Evolutionary conservation across 345 rosid genomes (phyloP).

Genomic region (Psidium guajava): DNA sequence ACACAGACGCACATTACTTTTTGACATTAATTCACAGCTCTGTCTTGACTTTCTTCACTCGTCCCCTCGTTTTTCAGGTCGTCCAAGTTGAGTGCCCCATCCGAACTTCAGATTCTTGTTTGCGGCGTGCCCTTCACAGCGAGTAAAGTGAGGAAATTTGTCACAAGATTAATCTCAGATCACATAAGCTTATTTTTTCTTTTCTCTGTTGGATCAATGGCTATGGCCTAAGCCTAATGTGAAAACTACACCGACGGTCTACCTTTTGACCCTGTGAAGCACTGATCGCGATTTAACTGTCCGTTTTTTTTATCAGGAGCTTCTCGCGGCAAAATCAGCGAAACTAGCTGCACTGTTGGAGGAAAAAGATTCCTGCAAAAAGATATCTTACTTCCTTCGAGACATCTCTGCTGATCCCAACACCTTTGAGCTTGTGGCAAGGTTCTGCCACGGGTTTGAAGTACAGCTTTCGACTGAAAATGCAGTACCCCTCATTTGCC

Average conservation of each 20-base stretch:
- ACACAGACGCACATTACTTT: not conserved
- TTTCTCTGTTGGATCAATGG: not conserved
- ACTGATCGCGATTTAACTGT: not conserved
- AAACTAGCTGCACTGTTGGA: conserved; percentile 40
- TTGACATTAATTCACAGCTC: not conserved
- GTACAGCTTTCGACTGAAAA: conserved; percentile 37
- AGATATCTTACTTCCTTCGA: conserved; percentile 19
- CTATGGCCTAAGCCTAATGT: not conserved
- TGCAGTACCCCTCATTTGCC: conserved; percentile 45
- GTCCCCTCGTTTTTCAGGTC: conserved; percentile 16
- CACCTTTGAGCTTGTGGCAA: conserved; percentile 48
- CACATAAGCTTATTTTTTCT: not conserved
- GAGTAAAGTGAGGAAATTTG: conserved; percentile 25
- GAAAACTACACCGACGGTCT: not conserved
- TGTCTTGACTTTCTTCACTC: not conserved
- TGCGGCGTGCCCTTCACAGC: conserved; percentile 29
- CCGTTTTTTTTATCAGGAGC: conserved; percentile 20
- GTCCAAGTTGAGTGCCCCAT: conserved; percentile 9
- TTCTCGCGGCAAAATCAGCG: conserved; percentile 52
- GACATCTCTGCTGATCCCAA: conserved; percentile 46
- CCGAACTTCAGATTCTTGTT: conserved; percentile 24
- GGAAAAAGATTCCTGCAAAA: conserved; percentile 19
- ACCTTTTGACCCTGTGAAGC: not conserved
- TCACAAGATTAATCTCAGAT: not conserved
- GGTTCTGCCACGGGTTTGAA: conserved; percentile 59